phyloP scores from a whole-genome alignment of 345 rosid species.

The Arabidopsis arenosa region DNA sequence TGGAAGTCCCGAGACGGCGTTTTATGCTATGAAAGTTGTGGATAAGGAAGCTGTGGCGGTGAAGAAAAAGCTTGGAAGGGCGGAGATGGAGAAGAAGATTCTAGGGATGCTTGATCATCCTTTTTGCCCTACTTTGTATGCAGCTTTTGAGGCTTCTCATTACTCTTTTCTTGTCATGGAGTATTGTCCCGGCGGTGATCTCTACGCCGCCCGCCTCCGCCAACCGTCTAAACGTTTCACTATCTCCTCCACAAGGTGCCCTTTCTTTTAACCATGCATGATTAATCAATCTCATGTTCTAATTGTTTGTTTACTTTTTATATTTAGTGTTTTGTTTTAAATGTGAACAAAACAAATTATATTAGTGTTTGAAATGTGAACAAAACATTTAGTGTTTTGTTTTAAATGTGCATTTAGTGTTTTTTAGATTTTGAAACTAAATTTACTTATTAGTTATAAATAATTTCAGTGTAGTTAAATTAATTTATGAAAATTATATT shows the following conservation, averaged over 20 bases:
- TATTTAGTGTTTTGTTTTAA: neutral
- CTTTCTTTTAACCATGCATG: conserved; percentile 4
- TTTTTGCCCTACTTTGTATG: conserved; percentile 84
- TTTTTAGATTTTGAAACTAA: neutral
- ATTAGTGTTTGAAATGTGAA: neutral
- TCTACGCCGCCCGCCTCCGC: conserved; percentile 77
- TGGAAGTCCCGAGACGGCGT: conserved; percentile 55
- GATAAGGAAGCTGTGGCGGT: conserved; percentile 87
- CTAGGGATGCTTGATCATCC: conserved; percentile 89
- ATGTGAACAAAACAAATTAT: too few species aligned
- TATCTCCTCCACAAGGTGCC: conserved; percentile 76
- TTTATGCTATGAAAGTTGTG: conserved; percentile 94
- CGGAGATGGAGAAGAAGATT: conserved; percentile 92
- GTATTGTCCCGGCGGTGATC: conserved; percentile 90
- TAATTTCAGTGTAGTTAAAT: too few species aligned
- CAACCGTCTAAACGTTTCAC: conserved; percentile 71
- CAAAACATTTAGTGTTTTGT: neutral
- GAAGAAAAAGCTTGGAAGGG: conserved; percentile 84
- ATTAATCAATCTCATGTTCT: neutral
- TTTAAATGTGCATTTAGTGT: neutral
- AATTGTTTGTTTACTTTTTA: conserved; percentile 1
- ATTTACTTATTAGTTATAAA: too few species aligned
- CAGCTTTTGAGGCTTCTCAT: conserved; percentile 89
- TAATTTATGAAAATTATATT: too few species aligned
- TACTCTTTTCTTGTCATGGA: conserved; percentile 95